Percentiles rank a stretch among this genome's conserved stretches.
phyloP scores from a whole-genome alignment of 495 filamentous ascomycete species.

The Penicillium paradoxum region DNA sequence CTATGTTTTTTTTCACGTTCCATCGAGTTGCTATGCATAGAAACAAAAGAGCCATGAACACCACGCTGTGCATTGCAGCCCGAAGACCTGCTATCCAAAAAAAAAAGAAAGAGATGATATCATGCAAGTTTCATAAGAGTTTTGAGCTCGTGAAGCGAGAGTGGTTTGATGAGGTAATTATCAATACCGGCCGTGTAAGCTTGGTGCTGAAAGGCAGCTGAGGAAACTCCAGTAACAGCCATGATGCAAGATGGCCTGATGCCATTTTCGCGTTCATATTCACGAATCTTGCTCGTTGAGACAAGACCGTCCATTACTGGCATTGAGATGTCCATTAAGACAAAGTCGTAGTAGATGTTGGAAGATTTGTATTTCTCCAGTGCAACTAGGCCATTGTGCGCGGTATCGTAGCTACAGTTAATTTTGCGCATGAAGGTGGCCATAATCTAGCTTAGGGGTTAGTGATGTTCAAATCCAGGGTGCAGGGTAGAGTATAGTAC shows the following conservation, averaged over 20 bases:
- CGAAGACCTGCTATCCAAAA: background rate
- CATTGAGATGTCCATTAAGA: constrained; percentile 66
- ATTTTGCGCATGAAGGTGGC: constrained; percentile 53
- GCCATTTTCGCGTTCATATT: constrained; percentile 37
- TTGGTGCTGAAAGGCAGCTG: constrained; percentile 35
- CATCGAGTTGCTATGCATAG: background rate
- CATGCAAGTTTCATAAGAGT: constrained; percentile 31
- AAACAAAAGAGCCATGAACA: background rate
- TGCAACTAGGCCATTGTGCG: constrained; percentile 55
- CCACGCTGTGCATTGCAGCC: background rate
- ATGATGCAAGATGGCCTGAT: constrained; percentile 34
- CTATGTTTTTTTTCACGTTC: background rate
- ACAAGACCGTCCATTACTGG: constrained; percentile 61
- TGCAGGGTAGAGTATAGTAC: constrained; percentile 7
- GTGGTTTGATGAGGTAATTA: constrained; percentile 47
- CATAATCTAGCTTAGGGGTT: constrained; percentile 28
- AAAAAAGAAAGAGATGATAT: constrained; percentile 10
- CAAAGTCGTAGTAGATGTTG: constrained; percentile 38
- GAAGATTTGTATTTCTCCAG: constrained; percentile 46
- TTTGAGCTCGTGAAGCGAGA: constrained; percentile 39
- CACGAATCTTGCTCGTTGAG: constrained; percentile 51
- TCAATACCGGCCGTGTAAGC: constrained; percentile 43
- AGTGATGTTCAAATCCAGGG: background rate
- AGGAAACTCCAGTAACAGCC: constrained; percentile 46
- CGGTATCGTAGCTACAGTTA: constrained; percentile 45